These are phyloP conservation scores for Umbelopsis ramanniana DNA, from an alignment of 192 early-diverging fungal genomes.

Conservation along the genomic window DNA sequence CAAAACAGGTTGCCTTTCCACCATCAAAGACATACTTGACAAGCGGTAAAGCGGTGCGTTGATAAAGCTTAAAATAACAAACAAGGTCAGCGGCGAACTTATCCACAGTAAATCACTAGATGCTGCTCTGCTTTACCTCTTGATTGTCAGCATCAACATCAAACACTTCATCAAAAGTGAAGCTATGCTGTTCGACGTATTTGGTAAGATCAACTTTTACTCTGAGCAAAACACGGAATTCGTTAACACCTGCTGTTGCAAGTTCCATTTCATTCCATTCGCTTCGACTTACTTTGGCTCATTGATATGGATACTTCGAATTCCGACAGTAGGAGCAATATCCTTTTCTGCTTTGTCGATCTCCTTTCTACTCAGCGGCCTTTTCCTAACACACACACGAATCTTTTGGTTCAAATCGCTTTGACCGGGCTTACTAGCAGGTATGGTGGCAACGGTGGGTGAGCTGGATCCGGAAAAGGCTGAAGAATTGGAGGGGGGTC, in stretches of 20 bases:
- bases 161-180: slow-evolving; percentile 97
- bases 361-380: slow-evolving; percentile 92
- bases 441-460: neutral
- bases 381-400: slow-evolving; percentile 95
- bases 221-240: slow-evolving; percentile 38
- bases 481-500: slow-evolving; percentile 12
- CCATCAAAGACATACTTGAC: slow-evolving; percentile 95
- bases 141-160: slow-evolving; percentile 82
- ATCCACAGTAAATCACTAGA: too few relatives aligned
- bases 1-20: slow-evolving; percentile 98
- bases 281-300: slow-evolving; percentile 89
- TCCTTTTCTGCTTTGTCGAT: slow-evolving; percentile 81
- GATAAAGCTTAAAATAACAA: slow-evolving; percentile 60
- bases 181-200: slow-evolving; percentile 94
- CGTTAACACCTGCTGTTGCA: neutral
- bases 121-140: slow-evolving; percentile 54
- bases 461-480: slow-evolving; percentile 10
- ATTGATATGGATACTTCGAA: slow-evolving; percentile 80
- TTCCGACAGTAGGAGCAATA: slow-evolving; percentile 69
- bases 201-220: slow-evolving; percentile 96
- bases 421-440: slow-evolving; percentile 8
- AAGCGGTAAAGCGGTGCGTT: slow-evolving; percentile 89
- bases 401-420: slow-evolving; percentile 83
- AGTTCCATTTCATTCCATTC: neutral
- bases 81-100: too few relatives aligned